Conservation (phyloP, 768 basidiomycete species). For the Suillus bovinus region DNA sequence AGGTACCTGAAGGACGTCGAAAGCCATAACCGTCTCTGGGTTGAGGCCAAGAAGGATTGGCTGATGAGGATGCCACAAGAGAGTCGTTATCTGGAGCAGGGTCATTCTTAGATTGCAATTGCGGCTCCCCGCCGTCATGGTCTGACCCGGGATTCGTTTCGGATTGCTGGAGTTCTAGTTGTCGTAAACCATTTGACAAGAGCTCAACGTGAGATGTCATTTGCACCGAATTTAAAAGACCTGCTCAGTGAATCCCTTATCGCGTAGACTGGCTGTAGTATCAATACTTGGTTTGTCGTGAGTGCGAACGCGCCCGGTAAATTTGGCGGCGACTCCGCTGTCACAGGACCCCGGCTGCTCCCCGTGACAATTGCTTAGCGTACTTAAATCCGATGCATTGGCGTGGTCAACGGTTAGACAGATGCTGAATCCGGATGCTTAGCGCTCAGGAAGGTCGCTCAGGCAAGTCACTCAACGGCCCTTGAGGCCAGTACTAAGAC, state of each 20-base stretch:
- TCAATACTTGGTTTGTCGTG: neutral
- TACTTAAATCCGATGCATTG: neutral
- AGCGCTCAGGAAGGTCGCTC: too few relatives aligned
- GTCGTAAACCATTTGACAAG: constrained; percentile 48
- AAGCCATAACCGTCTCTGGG: constrained; percentile 83
- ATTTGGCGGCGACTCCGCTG: neutral
- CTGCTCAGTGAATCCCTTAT: constrained; percentile 17
- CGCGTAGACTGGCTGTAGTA: neutral
- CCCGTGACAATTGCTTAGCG: neutral
- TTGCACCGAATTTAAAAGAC: constrained; percentile 21
- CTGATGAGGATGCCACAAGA: constrained; percentile 12
- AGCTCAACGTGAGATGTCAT: constrained; percentile 38
- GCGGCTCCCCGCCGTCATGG: constrained; percentile 15
- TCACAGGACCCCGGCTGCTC: constrained; percentile 2
- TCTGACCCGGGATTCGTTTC: constrained; percentile 9
- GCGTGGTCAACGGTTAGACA: too few relatives aligned
- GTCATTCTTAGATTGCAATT: constrained; percentile 9
- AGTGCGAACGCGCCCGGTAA: neutral
- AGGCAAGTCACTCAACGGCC: neutral
- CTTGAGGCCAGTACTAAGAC: too few relatives aligned
- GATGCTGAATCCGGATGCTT: neutral
- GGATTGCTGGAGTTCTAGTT: constrained; percentile 41
- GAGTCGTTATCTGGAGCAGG: constrained; percentile 3
- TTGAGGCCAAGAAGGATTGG: constrained; percentile 31
- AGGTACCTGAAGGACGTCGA: constrained; percentile 63